Base-by-base conservation (phyloP, 1,284 basidiomycete species). In the Hypsizygus ulmarius region DNA sequence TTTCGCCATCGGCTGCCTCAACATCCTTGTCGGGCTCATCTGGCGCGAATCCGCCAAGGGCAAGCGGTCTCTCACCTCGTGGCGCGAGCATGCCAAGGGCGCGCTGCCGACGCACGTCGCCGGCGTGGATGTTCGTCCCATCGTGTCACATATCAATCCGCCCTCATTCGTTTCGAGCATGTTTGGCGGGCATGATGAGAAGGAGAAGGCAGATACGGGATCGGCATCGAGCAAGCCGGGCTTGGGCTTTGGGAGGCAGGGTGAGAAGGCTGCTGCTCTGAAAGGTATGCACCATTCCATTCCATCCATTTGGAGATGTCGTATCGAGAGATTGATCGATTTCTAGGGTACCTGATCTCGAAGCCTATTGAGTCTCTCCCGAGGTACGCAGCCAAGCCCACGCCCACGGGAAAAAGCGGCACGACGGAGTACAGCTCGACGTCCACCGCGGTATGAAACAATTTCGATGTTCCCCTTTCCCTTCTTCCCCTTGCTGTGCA, bases 1-100 rank as follows among this genome's bases (percentile, higher is more conserved):
- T 53, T 94, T 94, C 70, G 77, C 88, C 52, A 60, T 93, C 49
- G 90, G 88, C 11, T 89, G 88, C 64, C 65, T 93, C 47, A 91
- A 95, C 75, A 82, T 92, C 55, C 66, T 92, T 49, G 75, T 87
- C 48, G 86, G 87, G 28, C 77, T 89, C 60, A 74, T 85, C 69
- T 87, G 82, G 77, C 81, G 86, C 52, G 74, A 77, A 59, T 71
- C 68, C 15, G 81, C 76, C 55, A 85, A 85, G 63, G 52, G 63
- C 40, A 79, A 77, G 51, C 82, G 87, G 39, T 81, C 80, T 39
- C 63, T 87, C 58, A 75, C 70, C 32, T 71, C 75, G 30, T 87
- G 84, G 82, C 77, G 77, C 45, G 76, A 75, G 29, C 71, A 76
- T 11, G 67, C 72, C 25, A 75, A 78, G 62, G 74, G 73, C 49